Evolutionary conservation across 2,329 filamentous ascomycete species (phyloP).

Genomic region (Colletotrichum shisoi): DNA sequence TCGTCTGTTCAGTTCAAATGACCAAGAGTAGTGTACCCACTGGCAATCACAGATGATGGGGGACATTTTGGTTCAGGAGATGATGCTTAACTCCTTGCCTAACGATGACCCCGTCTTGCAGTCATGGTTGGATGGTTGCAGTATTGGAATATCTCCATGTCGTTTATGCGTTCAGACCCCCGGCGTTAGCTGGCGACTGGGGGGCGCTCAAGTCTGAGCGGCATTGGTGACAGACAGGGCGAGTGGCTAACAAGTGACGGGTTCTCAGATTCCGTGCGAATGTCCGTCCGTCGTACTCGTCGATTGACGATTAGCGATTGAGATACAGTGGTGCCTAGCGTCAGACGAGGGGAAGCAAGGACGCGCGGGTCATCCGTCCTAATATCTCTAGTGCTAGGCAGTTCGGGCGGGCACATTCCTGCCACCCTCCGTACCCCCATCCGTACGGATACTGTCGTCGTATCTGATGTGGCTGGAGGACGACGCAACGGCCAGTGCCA

Average conservation of each 20-base stretch:
- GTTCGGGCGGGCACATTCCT: neutral
- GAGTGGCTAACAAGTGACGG: conserved; percentile 25
- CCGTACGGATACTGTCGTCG: conserved; percentile 20
- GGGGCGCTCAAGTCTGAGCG: conserved; percentile 21
- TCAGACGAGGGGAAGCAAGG: neutral
- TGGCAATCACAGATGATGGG: conserved; percentile 32
- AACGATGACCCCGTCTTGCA: neutral
- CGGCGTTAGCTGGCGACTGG: conserved; percentile 15
- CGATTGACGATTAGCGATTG: neutral
- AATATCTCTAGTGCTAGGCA: neutral
- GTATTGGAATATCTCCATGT: neutral
- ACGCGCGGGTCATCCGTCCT: no score
- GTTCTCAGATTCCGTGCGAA: conserved; percentile 23
- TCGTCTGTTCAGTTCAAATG: conserved; percentile 28
- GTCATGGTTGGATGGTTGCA: conserved; percentile 3
- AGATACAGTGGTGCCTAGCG: conserved; percentile 1
- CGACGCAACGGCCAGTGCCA: neutral
- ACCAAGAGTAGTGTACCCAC: conserved; percentile 33
- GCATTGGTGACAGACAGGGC: conserved; percentile 5
- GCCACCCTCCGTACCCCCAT: neutral
- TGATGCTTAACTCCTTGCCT: conserved; percentile 24
- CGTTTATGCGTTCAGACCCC: neutral
- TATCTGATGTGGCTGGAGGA: conserved; percentile 34
- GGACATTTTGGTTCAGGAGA: conserved; percentile 25
- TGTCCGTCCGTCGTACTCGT: conserved; percentile 7